These are phyloP conservation scores for Camellia sinensis DNA, from an alignment of 148 eudicot genomes.

Conservation along the genomic window DNA sequence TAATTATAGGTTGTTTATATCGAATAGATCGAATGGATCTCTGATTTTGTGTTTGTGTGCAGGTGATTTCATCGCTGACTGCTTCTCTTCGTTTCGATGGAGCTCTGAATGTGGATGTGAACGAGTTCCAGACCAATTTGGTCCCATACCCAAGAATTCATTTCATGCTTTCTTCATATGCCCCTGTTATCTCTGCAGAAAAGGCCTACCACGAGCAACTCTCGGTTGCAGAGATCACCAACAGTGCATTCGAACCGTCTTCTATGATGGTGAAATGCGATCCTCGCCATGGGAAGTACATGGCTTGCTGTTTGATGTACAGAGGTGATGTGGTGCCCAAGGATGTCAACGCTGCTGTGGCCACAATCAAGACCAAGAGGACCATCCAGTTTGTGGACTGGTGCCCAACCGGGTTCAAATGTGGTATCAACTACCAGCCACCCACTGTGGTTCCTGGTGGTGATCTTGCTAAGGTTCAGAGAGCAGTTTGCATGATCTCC, in stretches of 20 bases:
- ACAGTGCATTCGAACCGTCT: conserved; percentile 48
- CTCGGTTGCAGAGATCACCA: conserved; percentile 48
- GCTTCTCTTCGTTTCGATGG: conserved; percentile 51
- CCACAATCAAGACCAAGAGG: conserved; percentile 52
- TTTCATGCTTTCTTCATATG: conserved; percentile 54
- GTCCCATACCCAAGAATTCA: conserved; percentile 55
- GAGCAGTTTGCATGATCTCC: conserved; percentile 54
- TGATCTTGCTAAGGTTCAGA: conserved; percentile 50
- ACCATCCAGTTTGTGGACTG: conserved; percentile 56
- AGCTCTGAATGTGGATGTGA: conserved; percentile 48
- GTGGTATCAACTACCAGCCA: conserved; percentile 54
- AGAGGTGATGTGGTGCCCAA: conserved; percentile 51
- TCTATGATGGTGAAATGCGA: conserved; percentile 54
- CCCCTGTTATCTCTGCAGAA: conserved; percentile 45
- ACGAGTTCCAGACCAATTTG: conserved; percentile 47
- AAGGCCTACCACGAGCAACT: conserved; percentile 51
- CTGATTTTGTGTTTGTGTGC: not conserved
- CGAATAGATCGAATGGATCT: too few species aligned
- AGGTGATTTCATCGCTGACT: conserved; percentile 48
- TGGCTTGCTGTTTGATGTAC: conserved; percentile 57
- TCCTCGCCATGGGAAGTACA: conserved; percentile 51
- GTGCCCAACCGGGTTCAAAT: conserved; percentile 56
- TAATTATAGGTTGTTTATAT: not conserved
- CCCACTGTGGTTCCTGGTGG: conserved; percentile 59
- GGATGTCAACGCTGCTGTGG: conserved; percentile 50